phyloP scores from a whole-genome alignment of 1,284 basidiomycete species.

The Exobasidium cylindrosporum region DNA sequence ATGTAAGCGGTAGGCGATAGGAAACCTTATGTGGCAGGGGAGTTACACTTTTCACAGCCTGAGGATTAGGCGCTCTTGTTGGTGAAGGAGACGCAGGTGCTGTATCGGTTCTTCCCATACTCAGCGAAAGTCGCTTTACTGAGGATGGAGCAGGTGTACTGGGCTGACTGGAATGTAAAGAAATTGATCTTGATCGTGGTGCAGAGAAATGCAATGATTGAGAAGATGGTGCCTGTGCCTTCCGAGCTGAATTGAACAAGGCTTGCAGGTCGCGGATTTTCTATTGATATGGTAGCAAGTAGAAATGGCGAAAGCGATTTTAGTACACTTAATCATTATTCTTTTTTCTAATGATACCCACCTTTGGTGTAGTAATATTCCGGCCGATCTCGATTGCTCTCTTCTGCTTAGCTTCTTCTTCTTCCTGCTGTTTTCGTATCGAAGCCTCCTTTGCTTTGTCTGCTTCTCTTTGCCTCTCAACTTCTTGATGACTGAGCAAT shows the following conservation, averaged over 20 bases:
- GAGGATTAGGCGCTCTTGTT: background rate
- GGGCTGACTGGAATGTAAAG: background rate
- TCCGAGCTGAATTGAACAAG: background rate
- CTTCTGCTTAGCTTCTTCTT: background rate
- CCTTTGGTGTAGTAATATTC: background rate
- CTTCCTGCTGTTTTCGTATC: background rate
- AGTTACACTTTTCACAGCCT: background rate
- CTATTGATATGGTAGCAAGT: too few relatives aligned
- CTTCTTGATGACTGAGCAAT: constrained; percentile 38
- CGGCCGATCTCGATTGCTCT: background rate
- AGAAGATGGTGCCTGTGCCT: background rate
- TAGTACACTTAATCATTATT: too few relatives aligned
- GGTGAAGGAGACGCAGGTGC: background rate
- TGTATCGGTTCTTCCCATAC: background rate
- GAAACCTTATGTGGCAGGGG: background rate
- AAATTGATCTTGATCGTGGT: background rate
- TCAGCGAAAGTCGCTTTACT: background rate
- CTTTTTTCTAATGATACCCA: background rate
- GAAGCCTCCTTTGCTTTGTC: constrained; percentile 22
- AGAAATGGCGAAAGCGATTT: too few relatives aligned
- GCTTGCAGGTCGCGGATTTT: constrained; percentile 3
- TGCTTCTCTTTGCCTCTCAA: constrained; percentile 26
- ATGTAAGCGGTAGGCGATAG: constrained; percentile 1
- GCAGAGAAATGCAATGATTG: background rate
- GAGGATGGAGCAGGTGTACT: background rate